phyloP scores from a whole-genome alignment of 108 stramenopile species.

The Mediolabrus comicus region DNA sequence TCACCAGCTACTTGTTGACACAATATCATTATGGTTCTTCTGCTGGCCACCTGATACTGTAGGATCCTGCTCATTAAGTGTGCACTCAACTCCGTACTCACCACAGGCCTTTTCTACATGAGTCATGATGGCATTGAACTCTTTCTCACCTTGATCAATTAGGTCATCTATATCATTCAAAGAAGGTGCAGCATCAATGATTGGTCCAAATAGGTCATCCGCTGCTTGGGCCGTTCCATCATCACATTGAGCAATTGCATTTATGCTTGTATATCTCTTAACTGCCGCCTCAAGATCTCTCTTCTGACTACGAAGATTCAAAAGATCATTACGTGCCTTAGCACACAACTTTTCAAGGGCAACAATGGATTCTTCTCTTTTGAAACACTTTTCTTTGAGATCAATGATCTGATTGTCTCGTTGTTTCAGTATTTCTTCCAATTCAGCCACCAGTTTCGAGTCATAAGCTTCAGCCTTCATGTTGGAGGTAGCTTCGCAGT shows the following conservation, averaged over 20 bases:
- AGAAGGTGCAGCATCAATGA: neutral
- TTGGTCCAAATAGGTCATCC: neutral
- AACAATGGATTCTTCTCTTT: neutral
- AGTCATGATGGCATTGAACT: neutral
- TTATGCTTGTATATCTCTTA: neutral
- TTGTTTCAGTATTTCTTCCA: slow-evolving; percentile 2
- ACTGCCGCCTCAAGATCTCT: slow-evolving; percentile 10
- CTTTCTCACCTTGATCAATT: neutral
- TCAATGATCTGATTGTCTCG: slow-evolving; percentile 14
- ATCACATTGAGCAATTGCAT: neutral
- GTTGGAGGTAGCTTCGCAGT: neutral
- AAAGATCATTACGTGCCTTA: slow-evolving; percentile 20
- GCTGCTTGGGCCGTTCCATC: neutral
- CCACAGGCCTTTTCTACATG: neutral
- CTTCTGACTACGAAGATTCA: slow-evolving; percentile 11
- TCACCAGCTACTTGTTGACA: neutral
- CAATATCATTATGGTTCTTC: neutral
- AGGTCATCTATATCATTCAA: neutral
- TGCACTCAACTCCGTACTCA: neutral
- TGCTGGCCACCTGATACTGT: neutral
- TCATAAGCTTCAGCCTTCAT: neutral
- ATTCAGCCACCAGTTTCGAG: neutral
- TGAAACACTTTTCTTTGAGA: slow-evolving; percentile 9
- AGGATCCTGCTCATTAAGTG: neutral
- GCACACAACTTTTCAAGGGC: slow-evolving; percentile 20